These are phyloP conservation scores for Aureobasidium leucospermi DNA, from an alignment of 2,329 filamentous ascomycete species.

Conservation along the genomic window DNA sequence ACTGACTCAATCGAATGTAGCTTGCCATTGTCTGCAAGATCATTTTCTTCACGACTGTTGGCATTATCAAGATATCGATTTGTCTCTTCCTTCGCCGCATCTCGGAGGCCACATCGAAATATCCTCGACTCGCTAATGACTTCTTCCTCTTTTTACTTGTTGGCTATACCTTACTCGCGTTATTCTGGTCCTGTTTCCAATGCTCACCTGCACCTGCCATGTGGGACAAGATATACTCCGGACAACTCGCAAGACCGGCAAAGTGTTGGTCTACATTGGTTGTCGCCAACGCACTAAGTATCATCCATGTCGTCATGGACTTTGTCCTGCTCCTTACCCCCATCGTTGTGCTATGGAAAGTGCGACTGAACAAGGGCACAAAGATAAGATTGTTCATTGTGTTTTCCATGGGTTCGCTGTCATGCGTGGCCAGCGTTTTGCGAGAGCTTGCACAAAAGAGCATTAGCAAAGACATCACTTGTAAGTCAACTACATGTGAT, in stretches of 20 bases:
- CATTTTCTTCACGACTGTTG: slow-evolving; percentile 9
- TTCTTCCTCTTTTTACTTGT: slow-evolving; percentile 3
- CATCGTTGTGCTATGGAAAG: slow-evolving; percentile 6
- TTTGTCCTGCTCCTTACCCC: slow-evolving; percentile 7
- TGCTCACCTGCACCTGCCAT: background rate
- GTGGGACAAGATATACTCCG: slow-evolving; percentile 11
- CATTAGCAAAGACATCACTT: slow-evolving; percentile 8
- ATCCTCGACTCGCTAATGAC: slow-evolving; percentile 4
- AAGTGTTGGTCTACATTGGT: slow-evolving; percentile 8
- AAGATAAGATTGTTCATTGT: slow-evolving; percentile 9
- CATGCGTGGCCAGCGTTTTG: background rate
- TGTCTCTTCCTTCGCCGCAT: slow-evolving; percentile 8
- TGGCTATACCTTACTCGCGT: background rate
- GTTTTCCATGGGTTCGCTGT: background rate
- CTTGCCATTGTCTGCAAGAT: slow-evolving; percentile 9
- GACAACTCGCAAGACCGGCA: background rate
- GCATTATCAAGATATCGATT: slow-evolving; percentile 10
- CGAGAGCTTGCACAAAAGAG: slow-evolving; percentile 5
- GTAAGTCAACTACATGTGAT: background rate
- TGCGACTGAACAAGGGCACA: background rate
- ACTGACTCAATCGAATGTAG: background rate
- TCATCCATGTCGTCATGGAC: slow-evolving; percentile 9
- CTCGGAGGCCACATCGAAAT: background rate
- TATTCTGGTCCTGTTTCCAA: slow-evolving; percentile 9
- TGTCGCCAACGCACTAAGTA: background rate